These are phyloP conservation scores for Mucuna pruriens DNA, from an alignment of 306 rosid genomes.

Conservation along the genomic window DNA sequence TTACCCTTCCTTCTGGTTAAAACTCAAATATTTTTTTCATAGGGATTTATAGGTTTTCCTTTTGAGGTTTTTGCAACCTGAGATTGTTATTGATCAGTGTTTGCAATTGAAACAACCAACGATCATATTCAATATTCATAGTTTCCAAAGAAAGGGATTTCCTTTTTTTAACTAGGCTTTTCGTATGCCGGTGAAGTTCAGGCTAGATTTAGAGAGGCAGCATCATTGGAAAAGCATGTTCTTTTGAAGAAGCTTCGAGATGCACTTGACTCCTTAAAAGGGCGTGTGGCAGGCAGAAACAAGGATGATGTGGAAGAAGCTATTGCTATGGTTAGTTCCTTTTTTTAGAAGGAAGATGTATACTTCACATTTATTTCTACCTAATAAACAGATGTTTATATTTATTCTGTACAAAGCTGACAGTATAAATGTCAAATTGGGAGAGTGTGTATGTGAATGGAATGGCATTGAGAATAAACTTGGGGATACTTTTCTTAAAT, in stretches of 20 bases:
- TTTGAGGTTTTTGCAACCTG: not conserved
- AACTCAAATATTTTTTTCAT: not conserved
- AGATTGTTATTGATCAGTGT: not conserved
- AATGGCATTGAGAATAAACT: slow-evolving; percentile 22
- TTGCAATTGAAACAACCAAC: not conserved
- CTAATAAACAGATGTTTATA: not conserved
- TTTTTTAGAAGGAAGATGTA: not conserved
- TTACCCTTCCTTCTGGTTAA: slow-evolving; percentile 26
- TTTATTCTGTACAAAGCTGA: not conserved
- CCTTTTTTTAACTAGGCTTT: slow-evolving; percentile 33
- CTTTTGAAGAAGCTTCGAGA: slow-evolving; percentile 94
- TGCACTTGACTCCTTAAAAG: slow-evolving; percentile 88
- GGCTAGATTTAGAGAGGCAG: slow-evolving; percentile 97
- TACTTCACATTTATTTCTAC: slow-evolving; percentile 21
- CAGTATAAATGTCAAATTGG: not conserved
- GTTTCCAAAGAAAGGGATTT: slow-evolving; percentile 12
- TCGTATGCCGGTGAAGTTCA: slow-evolving; percentile 51
- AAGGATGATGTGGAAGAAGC: slow-evolving; percentile 95
- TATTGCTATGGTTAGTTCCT: slow-evolving; percentile 82
- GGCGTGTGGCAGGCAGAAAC: slow-evolving; percentile 91
- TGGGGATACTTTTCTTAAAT: not conserved
- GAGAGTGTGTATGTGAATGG: not conserved
- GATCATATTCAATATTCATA: not conserved
- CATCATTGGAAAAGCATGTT: slow-evolving; percentile 91
- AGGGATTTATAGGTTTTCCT: not conserved